A percentile compares a stretch with the other conserved stretches of the same genome.
These are phyloP conservation scores for Aspergillus thermomutatus DNA, from an alignment of 2,329 filamentous ascomycete species.

Conservation along the genomic window DNA sequence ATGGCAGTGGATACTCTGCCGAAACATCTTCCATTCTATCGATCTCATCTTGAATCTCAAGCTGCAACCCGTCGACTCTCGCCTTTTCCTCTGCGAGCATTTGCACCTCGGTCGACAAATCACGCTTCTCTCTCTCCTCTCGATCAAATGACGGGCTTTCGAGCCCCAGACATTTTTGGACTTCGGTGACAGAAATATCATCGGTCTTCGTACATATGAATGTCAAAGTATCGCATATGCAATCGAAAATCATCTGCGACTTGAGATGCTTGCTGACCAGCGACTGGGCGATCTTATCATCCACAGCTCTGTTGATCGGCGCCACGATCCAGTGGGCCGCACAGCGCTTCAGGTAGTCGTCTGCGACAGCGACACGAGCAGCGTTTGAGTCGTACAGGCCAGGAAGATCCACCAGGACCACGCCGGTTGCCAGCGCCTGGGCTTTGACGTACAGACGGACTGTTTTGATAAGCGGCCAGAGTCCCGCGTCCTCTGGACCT, in stretches of 20 bases:
- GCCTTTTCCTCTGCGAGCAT: neutral
- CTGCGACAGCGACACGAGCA: constrained; percentile 56
- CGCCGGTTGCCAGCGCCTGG: constrained; percentile 50
- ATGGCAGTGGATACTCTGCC: neutral
- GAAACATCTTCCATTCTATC: neutral
- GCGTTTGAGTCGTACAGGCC: constrained; percentile 60
- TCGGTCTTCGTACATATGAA: constrained; percentile 65
- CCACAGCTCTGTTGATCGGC: constrained; percentile 57
- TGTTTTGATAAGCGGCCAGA: constrained; percentile 39
- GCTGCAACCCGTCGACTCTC: too few relatives aligned
- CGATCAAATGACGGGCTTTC: constrained; percentile 18
- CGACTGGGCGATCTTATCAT: constrained; percentile 57
- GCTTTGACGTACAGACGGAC: constrained; percentile 49
- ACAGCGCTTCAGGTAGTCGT: constrained; percentile 59
- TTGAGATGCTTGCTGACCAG: constrained; percentile 57
- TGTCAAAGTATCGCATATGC: constrained; percentile 51
- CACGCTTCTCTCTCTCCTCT: neutral
- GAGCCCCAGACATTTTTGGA: constrained; percentile 39
- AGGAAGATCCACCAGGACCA: constrained; percentile 57
- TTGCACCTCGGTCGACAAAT: neutral
- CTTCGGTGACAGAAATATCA: constrained; percentile 53
- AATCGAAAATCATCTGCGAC: constrained; percentile 58
- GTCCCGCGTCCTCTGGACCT: constrained; percentile 35
- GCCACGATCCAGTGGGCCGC: constrained; percentile 61
- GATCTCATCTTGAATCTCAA: neutral